Evolutionary conservation across 257 asterid species (phyloP), one percentile per base, ranked within the genome.

Genomic region (Leptodermis oblonga): DNA sequence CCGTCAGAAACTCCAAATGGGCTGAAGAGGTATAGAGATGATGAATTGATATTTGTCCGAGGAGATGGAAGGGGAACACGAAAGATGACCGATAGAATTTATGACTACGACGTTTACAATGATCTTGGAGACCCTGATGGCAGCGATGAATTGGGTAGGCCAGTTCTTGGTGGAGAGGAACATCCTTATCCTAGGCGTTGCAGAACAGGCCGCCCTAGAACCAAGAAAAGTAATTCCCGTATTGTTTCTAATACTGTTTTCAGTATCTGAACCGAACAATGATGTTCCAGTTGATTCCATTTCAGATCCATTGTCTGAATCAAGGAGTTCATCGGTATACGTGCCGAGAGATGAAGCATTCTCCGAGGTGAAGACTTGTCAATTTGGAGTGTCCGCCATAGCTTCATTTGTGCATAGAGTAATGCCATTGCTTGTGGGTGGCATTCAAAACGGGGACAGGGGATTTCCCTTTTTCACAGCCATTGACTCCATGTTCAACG

Each of bases 321-420:
- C 87, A 0, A 83, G 85, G 75, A 34, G 70, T 36, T 0, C 7
- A 2, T 1, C 0, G 20, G 30, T 77, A 0, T 90, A 90, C 54
- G 90, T 90, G 51, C 97, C 97, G 13, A 82, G 97, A 69, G 95
- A 88, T 63, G 95, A 90, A 66, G 79, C 83, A 4, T 88, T 90
- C 62, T 73, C 92, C 1, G 86, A 81, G 68, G 73, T 85, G 15
- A 90, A 90, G 82, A 51, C 59, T 33, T 0, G 17, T 56, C 64
- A 84, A 4, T 85, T 88, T 85, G n/a, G 65, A 0, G 86, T 77
- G 13, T 86, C 82, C 37, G 52, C 90, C 1, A 1, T 90, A 0
- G 74, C 63, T 62, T 77, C 88, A 0, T 88, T 77, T 54, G 7
- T 85, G 1, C 96, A 85, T 7, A 80, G 76, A 0, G 31, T 85